Evolutionary conservation across 2,329 filamentous ascomycete species (phyloP), one percentile per base, ranked within the genome.

Genomic region (Pyrenophora graminea): DNA sequence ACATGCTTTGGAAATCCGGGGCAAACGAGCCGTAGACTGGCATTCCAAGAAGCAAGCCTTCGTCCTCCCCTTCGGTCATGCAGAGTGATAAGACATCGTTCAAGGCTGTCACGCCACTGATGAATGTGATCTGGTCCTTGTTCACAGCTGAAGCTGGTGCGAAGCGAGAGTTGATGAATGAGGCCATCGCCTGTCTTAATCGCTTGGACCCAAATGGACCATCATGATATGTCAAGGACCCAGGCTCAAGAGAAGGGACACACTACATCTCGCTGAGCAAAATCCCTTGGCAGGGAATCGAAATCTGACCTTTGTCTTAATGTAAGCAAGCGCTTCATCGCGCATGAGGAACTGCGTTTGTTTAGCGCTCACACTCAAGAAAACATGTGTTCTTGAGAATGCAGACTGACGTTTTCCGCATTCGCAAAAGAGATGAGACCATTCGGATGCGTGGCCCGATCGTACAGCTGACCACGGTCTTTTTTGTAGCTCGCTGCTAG

Each of bases 21-120:
- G 27, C 30, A 21, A 51, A 51, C 10, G 48, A 48, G 18, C 48
- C 48, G 32, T 51, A 51, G 21, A 51, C 38, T 10, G 48, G 48
- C 48, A 51, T 51, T 17, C 48, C 48, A 7, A 51, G 44, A 17
- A 51, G 48, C 25, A 51, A 37, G 15, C 37, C 48, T n/a, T 51
- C 44, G 13, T 19, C 33, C 19, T 48, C 48, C 17, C 39, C 44
- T 2, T 51, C 48, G 7, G 48, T 48, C 44, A 51, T 19, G 12
- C 48, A 51, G 3, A 51, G 33, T 9, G 48, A 51, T 8, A 51
- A n/a, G 1, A 51, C 48, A 21, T 51, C 44, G 6, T 51, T 51
- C 33, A 51, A 27, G 12, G 48, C 48, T 10, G 48, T 51, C 32
- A 51, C 38, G 15, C 44, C 48, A 1, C 38, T 33, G 19, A 48